These are phyloP conservation scores for Glycine latifolia DNA, from an alignment of 306 rosid species.

Conservation along the genomic window DNA sequence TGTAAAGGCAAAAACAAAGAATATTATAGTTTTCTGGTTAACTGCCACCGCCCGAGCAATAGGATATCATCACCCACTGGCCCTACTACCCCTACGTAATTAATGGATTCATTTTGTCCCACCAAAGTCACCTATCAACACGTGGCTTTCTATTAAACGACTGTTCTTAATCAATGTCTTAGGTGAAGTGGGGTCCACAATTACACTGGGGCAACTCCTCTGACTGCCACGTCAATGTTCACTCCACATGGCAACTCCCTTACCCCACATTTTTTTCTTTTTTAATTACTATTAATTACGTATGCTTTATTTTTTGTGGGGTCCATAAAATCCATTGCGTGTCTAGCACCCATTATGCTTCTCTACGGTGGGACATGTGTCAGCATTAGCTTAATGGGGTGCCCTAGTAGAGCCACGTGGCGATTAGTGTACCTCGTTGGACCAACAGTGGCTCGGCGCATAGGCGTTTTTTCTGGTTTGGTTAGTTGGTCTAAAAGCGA, in stretches of 20 bases:
- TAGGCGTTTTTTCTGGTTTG: conserved; percentile 48
- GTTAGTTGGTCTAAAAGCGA: conserved; percentile 51
- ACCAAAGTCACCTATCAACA: conserved; percentile 21
- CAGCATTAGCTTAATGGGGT: background rate
- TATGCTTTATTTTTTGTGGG: conserved; percentile 24
- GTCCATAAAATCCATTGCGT: conserved; percentile 54
- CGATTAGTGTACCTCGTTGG: conserved; percentile 29
- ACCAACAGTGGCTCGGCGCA: conserved; percentile 36
- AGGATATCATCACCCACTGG: conserved; percentile 46
- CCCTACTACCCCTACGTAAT: conserved; percentile 36
- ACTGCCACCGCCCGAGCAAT: conserved; percentile 51
- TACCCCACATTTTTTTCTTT: background rate
- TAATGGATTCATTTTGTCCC: background rate
- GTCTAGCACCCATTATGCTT: background rate
- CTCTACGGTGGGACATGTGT: conserved; percentile 34
- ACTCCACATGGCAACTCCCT: conserved; percentile 39
- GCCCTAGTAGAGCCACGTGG: conserved; percentile 34
- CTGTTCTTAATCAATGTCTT: conserved; percentile 8
- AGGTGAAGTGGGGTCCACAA: background rate
- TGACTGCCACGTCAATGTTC: background rate
- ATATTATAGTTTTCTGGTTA: conserved; percentile 39
- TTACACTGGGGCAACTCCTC: background rate
- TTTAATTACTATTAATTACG: background rate
- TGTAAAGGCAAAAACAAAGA: background rate
- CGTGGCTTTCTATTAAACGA: conserved; percentile 45